A percentile compares a stretch with the other conserved stretches of the same genome.
phyloP scores from a whole-genome alignment of 768 basidiomycete genomes.

The Vararia minispora region DNA sequence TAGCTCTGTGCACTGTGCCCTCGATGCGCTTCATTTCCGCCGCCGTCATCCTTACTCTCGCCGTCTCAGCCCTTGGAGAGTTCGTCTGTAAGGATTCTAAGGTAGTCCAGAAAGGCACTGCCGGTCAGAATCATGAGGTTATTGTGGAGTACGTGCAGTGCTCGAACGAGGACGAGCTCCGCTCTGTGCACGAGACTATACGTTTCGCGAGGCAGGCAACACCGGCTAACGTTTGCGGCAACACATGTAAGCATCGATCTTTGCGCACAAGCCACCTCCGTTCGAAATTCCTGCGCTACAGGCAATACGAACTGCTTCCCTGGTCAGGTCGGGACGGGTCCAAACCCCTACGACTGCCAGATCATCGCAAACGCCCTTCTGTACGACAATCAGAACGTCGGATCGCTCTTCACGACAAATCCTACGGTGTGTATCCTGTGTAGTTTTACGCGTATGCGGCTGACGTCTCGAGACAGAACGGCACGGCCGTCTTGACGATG shows the following conservation, averaged over 20 bases:
- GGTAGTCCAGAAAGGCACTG: too few relatives aligned
- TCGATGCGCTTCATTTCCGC: too few relatives aligned
- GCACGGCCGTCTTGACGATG: slow-evolving; percentile 30
- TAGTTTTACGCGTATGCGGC: neutral
- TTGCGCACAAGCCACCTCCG: neutral
- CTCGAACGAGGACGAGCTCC: slow-evolving; percentile 1
- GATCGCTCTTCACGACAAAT: slow-evolving; percentile 16
- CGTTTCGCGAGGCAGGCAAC: neutral
- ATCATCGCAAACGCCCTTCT: slow-evolving; percentile 38
- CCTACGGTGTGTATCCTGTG: slow-evolving; percentile 1
- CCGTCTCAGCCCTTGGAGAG: too few relatives aligned
- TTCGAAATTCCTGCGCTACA: neutral
- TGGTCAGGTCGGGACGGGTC: slow-evolving; percentile 32
- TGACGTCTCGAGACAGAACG: slow-evolving; percentile 7
- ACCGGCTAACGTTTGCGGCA: neutral
- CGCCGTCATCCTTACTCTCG: too few relatives aligned
- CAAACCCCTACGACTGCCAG: slow-evolving; percentile 34
- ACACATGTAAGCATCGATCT: neutral
- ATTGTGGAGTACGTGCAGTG: slow-evolving; percentile 1
- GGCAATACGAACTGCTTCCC: slow-evolving; percentile 31
- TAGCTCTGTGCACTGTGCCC: too few relatives aligned
- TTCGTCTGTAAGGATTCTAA: too few relatives aligned
- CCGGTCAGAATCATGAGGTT: neutral
- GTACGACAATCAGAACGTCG: slow-evolving; percentile 35
- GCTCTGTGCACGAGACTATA: neutral